phyloP scores from a whole-genome alignment of 441 rosid species.

The Populus tomentosa region DNA sequence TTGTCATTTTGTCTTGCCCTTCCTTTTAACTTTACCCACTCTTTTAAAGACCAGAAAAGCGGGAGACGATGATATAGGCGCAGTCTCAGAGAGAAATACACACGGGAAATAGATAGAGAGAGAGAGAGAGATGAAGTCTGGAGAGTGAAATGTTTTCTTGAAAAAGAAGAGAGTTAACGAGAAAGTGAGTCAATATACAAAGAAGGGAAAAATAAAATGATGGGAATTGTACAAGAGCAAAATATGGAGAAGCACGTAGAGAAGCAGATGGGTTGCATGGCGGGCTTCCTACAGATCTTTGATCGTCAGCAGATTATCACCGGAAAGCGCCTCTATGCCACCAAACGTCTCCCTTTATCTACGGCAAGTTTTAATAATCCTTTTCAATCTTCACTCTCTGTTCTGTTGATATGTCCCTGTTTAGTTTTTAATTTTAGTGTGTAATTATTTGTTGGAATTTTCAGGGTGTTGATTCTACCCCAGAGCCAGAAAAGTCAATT shows the following conservation, averaged over 20 bases:
- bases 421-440: not conserved
- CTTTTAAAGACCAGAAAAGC: constrained; percentile 60
- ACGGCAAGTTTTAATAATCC: constrained; percentile 20
- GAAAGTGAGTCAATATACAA: not conserved
- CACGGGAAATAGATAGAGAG: not conserved
- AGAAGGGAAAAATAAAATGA: constrained; percentile 23
- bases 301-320: constrained; percentile 71
- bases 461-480: constrained; percentile 40
- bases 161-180: not conserved
- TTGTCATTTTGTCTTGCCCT: constrained; percentile 18
- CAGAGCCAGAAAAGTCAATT: constrained; percentile 29
- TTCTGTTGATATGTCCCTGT: not conserved
- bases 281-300: constrained; percentile 92
- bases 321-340: constrained; percentile 52
- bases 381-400: not conserved
- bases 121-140: constrained; percentile 1
- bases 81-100: constrained; percentile 9
- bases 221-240: constrained; percentile 45
- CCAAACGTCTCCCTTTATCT: constrained; percentile 59
- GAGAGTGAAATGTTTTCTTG: constrained; percentile 9
- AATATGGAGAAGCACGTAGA: constrained; percentile 62
- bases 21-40: constrained; percentile 23
- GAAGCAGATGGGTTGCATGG: constrained; percentile 92
- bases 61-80: constrained; percentile 47
- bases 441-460: not conserved